Conservation (phyloP, 768 basidiomycete species). For the Tricholoma matsutake region DNA sequence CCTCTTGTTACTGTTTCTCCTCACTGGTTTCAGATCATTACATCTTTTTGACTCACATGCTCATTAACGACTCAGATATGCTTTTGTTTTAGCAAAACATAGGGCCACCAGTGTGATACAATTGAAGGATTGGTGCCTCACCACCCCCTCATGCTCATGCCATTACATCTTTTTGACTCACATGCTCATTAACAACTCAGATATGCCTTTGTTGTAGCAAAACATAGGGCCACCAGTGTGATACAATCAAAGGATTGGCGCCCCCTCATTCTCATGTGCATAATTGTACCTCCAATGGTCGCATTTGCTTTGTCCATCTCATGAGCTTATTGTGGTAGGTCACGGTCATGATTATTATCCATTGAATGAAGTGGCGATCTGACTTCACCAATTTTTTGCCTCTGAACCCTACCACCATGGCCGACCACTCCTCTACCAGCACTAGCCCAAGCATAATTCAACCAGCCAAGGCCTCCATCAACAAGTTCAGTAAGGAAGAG, state of each 20-base stretch:
- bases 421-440: neutral
- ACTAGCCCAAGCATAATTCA: neutral
- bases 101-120: too few relatives aligned
- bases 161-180: too few relatives aligned
- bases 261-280: neutral
- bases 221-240: too few relatives aligned
- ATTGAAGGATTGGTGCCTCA: neutral
- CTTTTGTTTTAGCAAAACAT: too few relatives aligned
- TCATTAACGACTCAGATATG: too few relatives aligned
- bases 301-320: neutral
- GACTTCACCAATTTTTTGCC: neutral
- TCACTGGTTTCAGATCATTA: too few relatives aligned
- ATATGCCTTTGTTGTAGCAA: too few relatives aligned
- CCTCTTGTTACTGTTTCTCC: too few relatives aligned
- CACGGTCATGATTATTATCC: neutral
- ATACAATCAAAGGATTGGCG: too few relatives aligned
- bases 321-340: neutral
- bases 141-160: too few relatives aligned
- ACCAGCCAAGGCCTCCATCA: neutral
- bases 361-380: neutral
- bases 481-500: neutral
- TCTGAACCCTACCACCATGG: neutral
- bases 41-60: too few relatives aligned
- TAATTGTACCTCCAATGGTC: neutral
- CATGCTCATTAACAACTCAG: too few relatives aligned